Conservation (phyloP, 2,329 filamentous ascomycete genomes). For the Zymoseptoria brevis region DNA sequence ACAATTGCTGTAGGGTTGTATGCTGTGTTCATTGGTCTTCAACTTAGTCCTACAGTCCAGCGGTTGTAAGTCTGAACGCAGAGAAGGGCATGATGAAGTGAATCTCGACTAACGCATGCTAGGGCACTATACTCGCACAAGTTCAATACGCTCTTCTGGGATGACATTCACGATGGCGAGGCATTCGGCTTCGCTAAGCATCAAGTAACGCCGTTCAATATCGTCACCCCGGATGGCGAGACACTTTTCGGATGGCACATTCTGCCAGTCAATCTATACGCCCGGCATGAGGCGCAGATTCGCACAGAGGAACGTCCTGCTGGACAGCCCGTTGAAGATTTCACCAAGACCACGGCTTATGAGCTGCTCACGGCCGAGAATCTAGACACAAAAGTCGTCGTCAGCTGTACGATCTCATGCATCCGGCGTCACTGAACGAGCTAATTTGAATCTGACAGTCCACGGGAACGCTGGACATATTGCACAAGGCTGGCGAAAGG, state of each 20-base stretch:
- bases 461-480: constrained; percentile 75
- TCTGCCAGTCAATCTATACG: constrained; percentile 68
- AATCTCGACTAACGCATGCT: neutral
- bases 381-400: constrained; percentile 45
- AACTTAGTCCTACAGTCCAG: constrained; percentile 63
- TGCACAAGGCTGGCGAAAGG: constrained; percentile 66
- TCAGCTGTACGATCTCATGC: constrained; percentile 40
- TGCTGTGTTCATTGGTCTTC: constrained; percentile 21
- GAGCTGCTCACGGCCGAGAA: constrained; percentile 44
- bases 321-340: constrained; percentile 39
- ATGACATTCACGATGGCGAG: constrained; percentile 67
- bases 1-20: constrained; percentile 19
- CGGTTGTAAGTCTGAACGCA: constrained; percentile 55
- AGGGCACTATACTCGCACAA: constrained; percentile 81
- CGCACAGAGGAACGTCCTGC: constrained; percentile 36
- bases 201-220: constrained; percentile 78
- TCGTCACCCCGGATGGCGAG: constrained; percentile 67
- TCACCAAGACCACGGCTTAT: constrained; percentile 43
- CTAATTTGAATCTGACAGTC: constrained; percentile 10
- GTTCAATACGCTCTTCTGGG: constrained; percentile 63
- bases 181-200: constrained; percentile 80
- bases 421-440: neutral
- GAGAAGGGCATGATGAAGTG: no score
- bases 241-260: constrained; percentile 86
- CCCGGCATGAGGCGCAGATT: constrained; percentile 59